These are phyloP conservation scores for Usnea hakonensis DNA, from an alignment of 495 filamentous ascomycete species.

Conservation along the genomic window DNA sequence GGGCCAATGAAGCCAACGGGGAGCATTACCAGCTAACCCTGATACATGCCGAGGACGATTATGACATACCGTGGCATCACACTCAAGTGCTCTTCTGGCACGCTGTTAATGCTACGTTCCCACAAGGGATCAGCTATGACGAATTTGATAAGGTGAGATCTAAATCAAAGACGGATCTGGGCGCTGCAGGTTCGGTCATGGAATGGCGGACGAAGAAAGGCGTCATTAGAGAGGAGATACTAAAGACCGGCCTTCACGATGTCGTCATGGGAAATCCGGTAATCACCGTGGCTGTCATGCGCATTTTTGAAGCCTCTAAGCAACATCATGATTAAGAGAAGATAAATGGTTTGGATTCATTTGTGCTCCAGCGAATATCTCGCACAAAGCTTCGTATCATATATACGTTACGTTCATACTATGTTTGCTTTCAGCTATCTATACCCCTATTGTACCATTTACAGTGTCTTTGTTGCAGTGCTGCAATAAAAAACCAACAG, in stretches of 20 bases:
- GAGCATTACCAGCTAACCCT: slow-evolving; percentile 28
- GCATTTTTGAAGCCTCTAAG: slow-evolving; percentile 32
- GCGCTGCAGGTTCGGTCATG: slow-evolving; percentile 40
- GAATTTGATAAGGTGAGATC: slow-evolving; percentile 32
- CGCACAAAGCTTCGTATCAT: too few relatives aligned
- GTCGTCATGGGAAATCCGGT: slow-evolving; percentile 45
- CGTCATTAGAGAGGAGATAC: slow-evolving; percentile 41
- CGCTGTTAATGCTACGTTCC: slow-evolving; percentile 35
- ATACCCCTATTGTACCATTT: too few relatives aligned
- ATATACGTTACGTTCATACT: too few relatives aligned
- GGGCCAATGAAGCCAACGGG: slow-evolving; percentile 27
- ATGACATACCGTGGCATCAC: slow-evolving; percentile 37
- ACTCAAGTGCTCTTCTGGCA: slow-evolving; percentile 36
- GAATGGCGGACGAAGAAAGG: slow-evolving; percentile 41
- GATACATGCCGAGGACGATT: slow-evolving; percentile 36
- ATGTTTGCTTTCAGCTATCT: too few relatives aligned
- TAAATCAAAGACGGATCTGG: slow-evolving; percentile 31
- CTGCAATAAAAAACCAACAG: too few relatives aligned
- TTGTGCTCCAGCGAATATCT: too few relatives aligned
- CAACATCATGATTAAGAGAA: too few relatives aligned
- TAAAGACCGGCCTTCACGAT: slow-evolving; percentile 46
- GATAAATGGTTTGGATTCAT: too few relatives aligned
- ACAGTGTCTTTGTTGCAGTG: too few relatives aligned
- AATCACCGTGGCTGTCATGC: slow-evolving; percentile 40
- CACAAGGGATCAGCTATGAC: slow-evolving; percentile 29